Percentiles rank a stretch among this genome's conserved stretches.
phyloP scores from a whole-genome alignment of 176 grass and related monocot species.

The Metroxylon sagu region DNA sequence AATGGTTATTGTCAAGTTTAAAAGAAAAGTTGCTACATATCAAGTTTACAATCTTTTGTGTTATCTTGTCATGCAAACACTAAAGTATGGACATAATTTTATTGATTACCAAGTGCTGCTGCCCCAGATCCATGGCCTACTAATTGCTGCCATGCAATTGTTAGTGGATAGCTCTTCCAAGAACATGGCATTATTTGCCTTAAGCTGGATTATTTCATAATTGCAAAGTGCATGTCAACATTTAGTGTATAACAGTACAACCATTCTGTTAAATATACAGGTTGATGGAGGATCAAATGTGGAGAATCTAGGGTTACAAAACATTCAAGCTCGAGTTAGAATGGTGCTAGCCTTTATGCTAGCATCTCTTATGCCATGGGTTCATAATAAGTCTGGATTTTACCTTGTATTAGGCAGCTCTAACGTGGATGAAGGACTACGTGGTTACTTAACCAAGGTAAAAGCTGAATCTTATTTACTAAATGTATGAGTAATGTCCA shows the following conservation, averaged over 20 bases:
- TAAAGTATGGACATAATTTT: too few species aligned
- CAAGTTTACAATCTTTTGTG: too few species aligned
- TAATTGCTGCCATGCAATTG: too few species aligned
- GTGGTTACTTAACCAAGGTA: conserved; percentile 99
- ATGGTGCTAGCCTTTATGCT: conserved; percentile 98
- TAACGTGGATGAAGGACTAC: conserved; percentile 95
- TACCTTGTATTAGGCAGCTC: conserved; percentile 95
- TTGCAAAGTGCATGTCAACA: too few species aligned
- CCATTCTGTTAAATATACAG: conserved; percentile 27
- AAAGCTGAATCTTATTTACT: conserved; percentile 5
- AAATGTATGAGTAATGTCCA: not conserved
- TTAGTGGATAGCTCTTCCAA: too few species aligned
- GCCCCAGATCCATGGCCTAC: too few species aligned
- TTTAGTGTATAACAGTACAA: not conserved
- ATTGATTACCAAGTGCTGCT: too few species aligned
- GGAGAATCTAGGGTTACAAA: conserved; percentile 95
- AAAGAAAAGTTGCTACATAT: too few species aligned
- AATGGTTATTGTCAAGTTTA: too few species aligned
- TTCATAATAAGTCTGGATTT: conserved; percentile 89
- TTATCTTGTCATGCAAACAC: too few species aligned
- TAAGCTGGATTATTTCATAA: too few species aligned
- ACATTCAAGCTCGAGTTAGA: conserved; percentile 98
- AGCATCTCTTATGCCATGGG: conserved; percentile 95
- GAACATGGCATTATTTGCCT: too few species aligned
- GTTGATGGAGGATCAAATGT: conserved; percentile 72